phyloP scores from a whole-genome alignment of 1,139 yeast species.

The Wickerhamiella pararugosa region DNA sequence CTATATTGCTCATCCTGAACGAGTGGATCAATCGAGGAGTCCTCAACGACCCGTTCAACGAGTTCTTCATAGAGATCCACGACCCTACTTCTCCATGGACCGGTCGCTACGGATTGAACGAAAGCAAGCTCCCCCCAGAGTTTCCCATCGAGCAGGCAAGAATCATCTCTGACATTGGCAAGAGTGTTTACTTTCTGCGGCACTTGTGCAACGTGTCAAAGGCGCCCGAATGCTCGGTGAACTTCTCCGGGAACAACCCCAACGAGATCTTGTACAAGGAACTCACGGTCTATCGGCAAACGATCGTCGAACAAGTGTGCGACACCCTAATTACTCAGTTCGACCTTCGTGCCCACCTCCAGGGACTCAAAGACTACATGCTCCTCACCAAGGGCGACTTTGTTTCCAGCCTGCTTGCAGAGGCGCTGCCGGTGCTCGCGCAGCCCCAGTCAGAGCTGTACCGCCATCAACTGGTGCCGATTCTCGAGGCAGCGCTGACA shows the following conservation, averaged over 20 bases:
- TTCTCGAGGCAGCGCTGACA: slow-evolving; percentile 51
- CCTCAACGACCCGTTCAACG: slow-evolving; percentile 39
- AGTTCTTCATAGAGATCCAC: slow-evolving; percentile 43
- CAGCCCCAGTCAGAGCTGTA: slow-evolving; percentile 50
- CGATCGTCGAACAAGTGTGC: slow-evolving; percentile 42
- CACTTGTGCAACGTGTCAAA: slow-evolving; percentile 42
- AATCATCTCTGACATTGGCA: slow-evolving; percentile 62
- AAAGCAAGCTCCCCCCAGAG: slow-evolving; percentile 44
- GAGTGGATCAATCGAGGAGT: slow-evolving; percentile 64
- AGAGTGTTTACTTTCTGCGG: slow-evolving; percentile 54
- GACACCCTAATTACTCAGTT: slow-evolving; percentile 35
- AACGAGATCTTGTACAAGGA: slow-evolving; percentile 4
- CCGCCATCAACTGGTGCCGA: slow-evolving; percentile 48
- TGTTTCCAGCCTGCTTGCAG: slow-evolving; percentile 44
- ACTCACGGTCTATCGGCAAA: slow-evolving; percentile 33
- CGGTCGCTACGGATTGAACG: slow-evolving; percentile 21
- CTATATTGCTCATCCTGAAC: slow-evolving; percentile 47
- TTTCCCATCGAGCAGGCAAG: slow-evolving; percentile 34
- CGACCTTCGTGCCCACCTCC: slow-evolving; percentile 40
- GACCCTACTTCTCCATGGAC: slow-evolving; percentile 19
- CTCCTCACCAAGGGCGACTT: slow-evolving; percentile 69
- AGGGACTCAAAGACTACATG: slow-evolving; percentile 49
- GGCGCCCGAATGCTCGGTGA: too few species aligned
- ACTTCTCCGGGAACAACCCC: slow-evolving; percentile 3
- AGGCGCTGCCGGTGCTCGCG: slow-evolving; percentile 40